Evolutionary conservation across 371 early-diverging fungal genomes (phyloP).

Genomic region (Haplosporangium sp.): DNA sequence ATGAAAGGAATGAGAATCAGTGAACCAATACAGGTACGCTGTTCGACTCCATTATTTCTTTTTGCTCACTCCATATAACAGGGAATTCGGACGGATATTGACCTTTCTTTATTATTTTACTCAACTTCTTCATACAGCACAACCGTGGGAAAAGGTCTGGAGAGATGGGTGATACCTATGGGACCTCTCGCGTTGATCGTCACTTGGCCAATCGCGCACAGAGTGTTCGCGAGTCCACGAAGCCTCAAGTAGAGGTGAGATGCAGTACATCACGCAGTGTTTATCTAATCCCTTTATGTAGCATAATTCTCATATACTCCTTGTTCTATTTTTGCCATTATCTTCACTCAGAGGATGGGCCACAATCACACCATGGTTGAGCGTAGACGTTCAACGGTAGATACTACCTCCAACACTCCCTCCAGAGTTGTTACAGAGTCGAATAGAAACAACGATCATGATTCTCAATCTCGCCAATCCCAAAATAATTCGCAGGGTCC

Average conservation of each 20-base stretch:
- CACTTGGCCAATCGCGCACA: conserved; percentile 44
- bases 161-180: conserved; percentile 32
- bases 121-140: conserved; percentile 3
- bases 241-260: conserved; percentile 21
- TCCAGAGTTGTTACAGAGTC: neutral
- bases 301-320: neutral
- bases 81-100: neutral
- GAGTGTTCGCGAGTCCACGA: conserved; percentile 38
- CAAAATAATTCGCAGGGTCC: conserved; percentile 25
- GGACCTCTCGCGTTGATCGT: conserved; percentile 40
- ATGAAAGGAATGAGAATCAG: conserved; percentile 52
- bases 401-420: neutral
- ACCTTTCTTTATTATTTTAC: neutral
- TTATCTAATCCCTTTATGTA: too few relatives aligned
- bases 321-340: neutral
- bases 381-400: conserved; percentile 9
- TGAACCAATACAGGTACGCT: conserved; percentile 39
- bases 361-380: neutral
- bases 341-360: neutral
- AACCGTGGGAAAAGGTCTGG: conserved; percentile 37
- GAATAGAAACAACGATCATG: conserved; percentile 8
- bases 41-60: neutral
- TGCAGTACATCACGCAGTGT: neutral
- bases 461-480: conserved; percentile 9
- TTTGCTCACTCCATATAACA: neutral